Conservation (phyloP, 2,329 filamentous ascomycete species). For the Fusarium keratoplasticum region DNA sequence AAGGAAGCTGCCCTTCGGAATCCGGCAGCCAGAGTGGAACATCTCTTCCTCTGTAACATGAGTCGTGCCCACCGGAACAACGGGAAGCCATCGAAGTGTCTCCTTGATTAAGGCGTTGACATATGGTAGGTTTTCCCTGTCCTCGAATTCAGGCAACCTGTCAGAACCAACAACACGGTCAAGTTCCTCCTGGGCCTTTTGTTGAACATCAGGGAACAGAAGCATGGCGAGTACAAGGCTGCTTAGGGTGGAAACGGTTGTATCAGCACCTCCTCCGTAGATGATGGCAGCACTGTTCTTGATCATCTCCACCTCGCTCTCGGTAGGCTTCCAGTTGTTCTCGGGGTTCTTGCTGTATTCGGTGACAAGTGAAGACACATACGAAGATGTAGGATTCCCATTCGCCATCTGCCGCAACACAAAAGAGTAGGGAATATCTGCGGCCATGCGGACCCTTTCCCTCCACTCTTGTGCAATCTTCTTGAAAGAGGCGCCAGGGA, state of each 20-base stretch:
- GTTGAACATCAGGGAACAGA: constrained; percentile 37
- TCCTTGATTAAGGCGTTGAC: constrained; percentile 48
- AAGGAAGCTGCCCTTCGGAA: constrained; percentile 45
- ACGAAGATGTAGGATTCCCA: constrained; percentile 36
- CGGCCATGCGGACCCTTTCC: constrained; percentile 21
- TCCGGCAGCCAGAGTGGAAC: constrained; percentile 39
- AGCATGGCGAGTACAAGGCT: constrained; percentile 45
- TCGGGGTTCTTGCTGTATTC: constrained; percentile 11
- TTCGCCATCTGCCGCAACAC: constrained; percentile 43
- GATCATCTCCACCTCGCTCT: constrained; percentile 40
- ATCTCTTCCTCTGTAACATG: constrained; percentile 51
- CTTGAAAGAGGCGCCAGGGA: constrained; percentile 49
- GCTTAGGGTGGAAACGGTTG: constrained; percentile 41
- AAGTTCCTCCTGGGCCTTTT: constrained; percentile 44
- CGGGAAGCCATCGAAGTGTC: constrained; percentile 46
- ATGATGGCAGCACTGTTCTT: constrained; percentile 42
- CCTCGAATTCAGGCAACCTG: constrained; percentile 43
- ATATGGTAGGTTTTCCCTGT: constrained; percentile 46
- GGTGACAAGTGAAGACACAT: constrained; percentile 43
- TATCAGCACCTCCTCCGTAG: constrained; percentile 48
- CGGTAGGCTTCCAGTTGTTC: constrained; percentile 4
- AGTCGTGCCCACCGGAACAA: constrained; percentile 51
- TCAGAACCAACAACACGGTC: constrained; percentile 45
- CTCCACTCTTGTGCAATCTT: constrained; percentile 44
- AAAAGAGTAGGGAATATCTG: constrained; percentile 47